Conservation (phyloP, 1,284 basidiomycete genomes). For the Heterobasidion annosum region DNA sequence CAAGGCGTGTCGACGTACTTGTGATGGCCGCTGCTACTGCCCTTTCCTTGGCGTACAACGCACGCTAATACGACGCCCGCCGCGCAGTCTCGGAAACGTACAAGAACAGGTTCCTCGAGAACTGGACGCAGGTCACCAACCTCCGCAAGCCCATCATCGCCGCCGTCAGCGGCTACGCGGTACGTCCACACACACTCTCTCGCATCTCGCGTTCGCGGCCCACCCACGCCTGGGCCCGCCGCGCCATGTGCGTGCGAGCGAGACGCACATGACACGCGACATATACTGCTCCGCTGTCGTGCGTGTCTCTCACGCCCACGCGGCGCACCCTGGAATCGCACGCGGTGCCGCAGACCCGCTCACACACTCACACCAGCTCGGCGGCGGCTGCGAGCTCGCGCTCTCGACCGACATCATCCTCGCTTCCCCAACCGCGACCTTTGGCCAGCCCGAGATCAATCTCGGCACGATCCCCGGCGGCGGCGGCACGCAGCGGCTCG, state of each 20-base stretch:
- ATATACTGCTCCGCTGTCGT: too few species aligned
- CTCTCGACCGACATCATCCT: constrained; percentile 97
- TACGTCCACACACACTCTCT: constrained; percentile 29
- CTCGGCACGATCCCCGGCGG: constrained; percentile 94
- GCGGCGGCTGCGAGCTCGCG: constrained; percentile 94
- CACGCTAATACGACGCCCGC: neutral
- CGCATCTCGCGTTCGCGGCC: neutral
- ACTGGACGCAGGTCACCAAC: constrained; percentile 74
- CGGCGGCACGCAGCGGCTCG: constrained; percentile 80
- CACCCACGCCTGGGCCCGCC: too few species aligned
- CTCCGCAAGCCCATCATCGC: constrained; percentile 93
- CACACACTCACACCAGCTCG: constrained; percentile 46
- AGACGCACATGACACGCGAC: too few species aligned
- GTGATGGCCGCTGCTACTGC: neutral
- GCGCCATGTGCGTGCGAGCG: too few species aligned
- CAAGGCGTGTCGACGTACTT: too few species aligned
- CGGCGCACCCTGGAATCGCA: too few species aligned
- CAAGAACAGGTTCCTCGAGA: constrained; percentile 81
- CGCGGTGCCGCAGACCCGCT: too few species aligned
- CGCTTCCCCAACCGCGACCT: constrained; percentile 87
- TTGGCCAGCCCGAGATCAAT: constrained; percentile 97
- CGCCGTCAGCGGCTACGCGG: constrained; percentile 93
- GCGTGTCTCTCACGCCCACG: too few species aligned
- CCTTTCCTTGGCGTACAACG: neutral
- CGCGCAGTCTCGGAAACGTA: constrained; percentile 74